Conservation (phyloP, 768 basidiomycete species). For the Termitomyces heimii region DNA sequence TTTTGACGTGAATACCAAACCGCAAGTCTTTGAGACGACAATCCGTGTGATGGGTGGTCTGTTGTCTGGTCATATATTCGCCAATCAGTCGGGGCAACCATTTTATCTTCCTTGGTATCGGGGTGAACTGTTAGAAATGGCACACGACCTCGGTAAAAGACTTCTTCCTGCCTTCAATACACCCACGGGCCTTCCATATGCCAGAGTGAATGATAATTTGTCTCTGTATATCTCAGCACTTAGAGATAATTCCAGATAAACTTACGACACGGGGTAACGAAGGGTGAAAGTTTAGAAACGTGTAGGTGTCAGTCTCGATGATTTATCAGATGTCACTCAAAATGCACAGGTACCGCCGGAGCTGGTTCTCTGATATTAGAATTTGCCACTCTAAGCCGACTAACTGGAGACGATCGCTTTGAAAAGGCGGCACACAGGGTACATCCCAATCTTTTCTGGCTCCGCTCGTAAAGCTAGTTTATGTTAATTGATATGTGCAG, state of each 20-base stretch:
- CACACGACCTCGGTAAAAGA: conserved; percentile 81
- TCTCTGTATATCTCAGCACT: background rate
- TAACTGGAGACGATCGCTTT: conserved; percentile 86
- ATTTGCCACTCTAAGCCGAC: conserved; percentile 86
- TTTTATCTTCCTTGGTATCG: conserved; percentile 83
- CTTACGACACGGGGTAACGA: conserved; percentile 68
- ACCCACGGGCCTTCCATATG: conserved; percentile 87
- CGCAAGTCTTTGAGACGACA: conserved; percentile 98
- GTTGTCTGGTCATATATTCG: conserved; percentile 78
- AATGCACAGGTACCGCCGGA: conserved; percentile 71
- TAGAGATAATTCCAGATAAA: conserved; percentile 53
- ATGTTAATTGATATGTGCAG: conserved; percentile 11
- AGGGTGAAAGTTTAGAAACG: conserved; percentile 76
- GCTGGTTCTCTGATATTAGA: conserved; percentile 92
- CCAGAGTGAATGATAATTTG: conserved; percentile 51
- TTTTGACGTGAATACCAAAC: conserved; percentile 91
- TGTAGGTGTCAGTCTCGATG: conserved; percentile 45
- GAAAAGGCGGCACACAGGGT: conserved; percentile 81
- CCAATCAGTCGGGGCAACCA: conserved; percentile 56
- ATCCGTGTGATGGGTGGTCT: conserved; percentile 92
- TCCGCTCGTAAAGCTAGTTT: background rate
- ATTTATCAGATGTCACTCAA: background rate
- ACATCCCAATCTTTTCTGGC: background rate
- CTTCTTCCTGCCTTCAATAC: conserved; percentile 90
- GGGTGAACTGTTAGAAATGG: conserved; percentile 73